phyloP scores from a whole-genome alignment of 1,284 basidiomycete species.

The Hemileia vastatrix region DNA sequence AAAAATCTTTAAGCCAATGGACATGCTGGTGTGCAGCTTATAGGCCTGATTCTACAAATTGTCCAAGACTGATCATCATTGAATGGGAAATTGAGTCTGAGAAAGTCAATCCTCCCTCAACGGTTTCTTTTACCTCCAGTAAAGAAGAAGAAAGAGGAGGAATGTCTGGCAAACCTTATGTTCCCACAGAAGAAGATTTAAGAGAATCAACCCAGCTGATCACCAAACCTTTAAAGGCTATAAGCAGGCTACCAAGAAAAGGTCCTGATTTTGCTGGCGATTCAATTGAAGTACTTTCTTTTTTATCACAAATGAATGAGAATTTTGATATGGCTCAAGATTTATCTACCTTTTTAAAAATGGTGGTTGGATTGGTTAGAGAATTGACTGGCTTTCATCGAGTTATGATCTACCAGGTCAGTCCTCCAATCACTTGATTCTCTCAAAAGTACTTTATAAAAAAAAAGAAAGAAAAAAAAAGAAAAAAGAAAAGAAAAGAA shows the following conservation, averaged over 20 bases:
- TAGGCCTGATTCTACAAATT: conserved; percentile 48
- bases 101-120: conserved; percentile 62
- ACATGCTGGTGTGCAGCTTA: conserved; percentile 76
- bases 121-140: conserved; percentile 30
- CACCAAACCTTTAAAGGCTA: conserved; percentile 62
- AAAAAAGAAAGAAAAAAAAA: too few species aligned
- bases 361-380: conserved; percentile 69
- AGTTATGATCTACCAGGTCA: conserved; percentile 78
- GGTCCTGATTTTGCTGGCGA: conserved; percentile 48
- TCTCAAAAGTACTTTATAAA: too few species aligned
- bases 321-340: conserved; percentile 64
- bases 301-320: conserved; percentile 74
- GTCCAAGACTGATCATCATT: conserved; percentile 54
- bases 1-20: conserved; percentile 59
- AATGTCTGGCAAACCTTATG: conserved; percentile 23
- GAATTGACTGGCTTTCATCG: conserved; percentile 75
- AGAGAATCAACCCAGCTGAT: conserved; percentile 64
- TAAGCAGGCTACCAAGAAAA: conserved; percentile 54
- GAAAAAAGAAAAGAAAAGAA: too few species aligned
- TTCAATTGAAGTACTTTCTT: conserved; percentile 68
- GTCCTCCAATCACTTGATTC: background rate
- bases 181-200: conserved; percentile 49
- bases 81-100: conserved; percentile 77
- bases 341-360: conserved; percentile 63
- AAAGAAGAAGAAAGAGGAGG: conserved; percentile 21